These are phyloP conservation scores for Penicillium subrubescens DNA, from an alignment of 495 filamentous ascomycete species.

Conservation along the genomic window DNA sequence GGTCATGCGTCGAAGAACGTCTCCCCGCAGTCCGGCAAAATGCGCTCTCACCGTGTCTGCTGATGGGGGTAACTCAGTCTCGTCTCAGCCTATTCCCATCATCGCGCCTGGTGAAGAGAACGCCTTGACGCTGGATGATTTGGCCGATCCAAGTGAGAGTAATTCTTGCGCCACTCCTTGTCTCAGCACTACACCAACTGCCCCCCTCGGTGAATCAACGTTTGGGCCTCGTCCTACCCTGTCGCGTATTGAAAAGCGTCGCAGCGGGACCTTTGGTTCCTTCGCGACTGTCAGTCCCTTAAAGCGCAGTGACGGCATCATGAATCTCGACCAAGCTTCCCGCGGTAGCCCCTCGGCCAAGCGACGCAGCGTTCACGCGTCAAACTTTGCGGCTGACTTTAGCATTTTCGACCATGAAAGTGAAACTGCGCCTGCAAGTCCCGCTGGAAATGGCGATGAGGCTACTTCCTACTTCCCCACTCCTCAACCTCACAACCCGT, in stretches of 20 bases:
- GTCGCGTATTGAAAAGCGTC: constrained; percentile 50
- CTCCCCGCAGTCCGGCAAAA: constrained; percentile 75
- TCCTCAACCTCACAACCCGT: constrained; percentile 39
- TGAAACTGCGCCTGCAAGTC: constrained; percentile 30
- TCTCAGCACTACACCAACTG: constrained; percentile 44
- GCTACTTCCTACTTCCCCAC: constrained; percentile 22
- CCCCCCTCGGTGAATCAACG: constrained; percentile 36
- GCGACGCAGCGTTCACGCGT: constrained; percentile 77
- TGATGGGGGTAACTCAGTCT: constrained; percentile 69
- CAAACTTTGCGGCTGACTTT: constrained; percentile 60
- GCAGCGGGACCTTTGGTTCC: constrained; percentile 48
- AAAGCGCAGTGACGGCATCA: constrained; percentile 87
- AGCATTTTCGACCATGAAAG: constrained; percentile 66
- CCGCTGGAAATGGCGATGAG: constrained; percentile 26
- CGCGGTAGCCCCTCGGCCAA: constrained; percentile 86
- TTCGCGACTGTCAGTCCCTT: constrained; percentile 77
- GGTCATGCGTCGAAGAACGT: constrained; percentile 57
- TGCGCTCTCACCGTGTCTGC: constrained; percentile 69
- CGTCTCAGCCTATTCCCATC: constrained; percentile 39
- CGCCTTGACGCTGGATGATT: constrained; percentile 31
- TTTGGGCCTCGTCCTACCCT: constrained; percentile 49
- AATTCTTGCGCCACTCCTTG: constrained; percentile 44
- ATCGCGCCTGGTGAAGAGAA: constrained; percentile 59
- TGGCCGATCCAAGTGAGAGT: constrained; percentile 18
- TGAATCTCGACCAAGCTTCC: constrained; percentile 77